Conservation (phyloP, 2,329 filamentous ascomycete genomes). For the Colletotrichum zoysiae region DNA sequence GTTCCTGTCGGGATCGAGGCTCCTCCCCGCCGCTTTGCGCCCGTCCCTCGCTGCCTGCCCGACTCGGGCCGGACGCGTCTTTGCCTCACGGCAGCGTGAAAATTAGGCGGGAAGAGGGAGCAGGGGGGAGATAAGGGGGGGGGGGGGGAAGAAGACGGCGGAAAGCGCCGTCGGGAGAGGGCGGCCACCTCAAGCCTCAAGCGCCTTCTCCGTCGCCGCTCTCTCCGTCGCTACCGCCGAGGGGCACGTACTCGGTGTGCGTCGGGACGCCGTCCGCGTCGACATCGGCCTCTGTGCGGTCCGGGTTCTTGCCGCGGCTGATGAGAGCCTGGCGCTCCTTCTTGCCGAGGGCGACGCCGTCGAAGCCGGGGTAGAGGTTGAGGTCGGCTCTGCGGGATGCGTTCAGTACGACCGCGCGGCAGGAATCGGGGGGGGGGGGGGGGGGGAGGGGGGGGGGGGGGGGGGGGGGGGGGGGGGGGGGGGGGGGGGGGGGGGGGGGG, state of each 20-base stretch:
- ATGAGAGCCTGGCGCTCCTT: conserved; percentile 62
- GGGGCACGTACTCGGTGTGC: conserved; percentile 50
- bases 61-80: not conserved
- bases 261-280: conserved; percentile 54
- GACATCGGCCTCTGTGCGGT: conserved; percentile 61
- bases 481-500: not conserved
- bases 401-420: conserved; percentile 38
- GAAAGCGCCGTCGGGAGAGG: not conserved
- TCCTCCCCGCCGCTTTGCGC: not conserved
- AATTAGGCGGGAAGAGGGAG: not conserved
- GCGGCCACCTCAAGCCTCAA: not conserved
- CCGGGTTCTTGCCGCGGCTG: conserved; percentile 61
- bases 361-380: conserved; percentile 61
- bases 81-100: not conserved
- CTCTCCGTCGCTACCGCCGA: not conserved
- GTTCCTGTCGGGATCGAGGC: not conserved
- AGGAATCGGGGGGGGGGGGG: conserved; percentile 21
- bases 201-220: not conserved
- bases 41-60: not conserved
- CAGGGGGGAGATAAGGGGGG: no score
- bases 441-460: not conserved
- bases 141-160: no score
- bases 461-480: not conserved
- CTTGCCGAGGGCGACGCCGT: conserved; percentile 61
- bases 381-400: conserved; percentile 50